phyloP scores from a whole-genome alignment of 2,329 filamentous ascomycete species.

The Zasmidium citrigriseum region DNA sequence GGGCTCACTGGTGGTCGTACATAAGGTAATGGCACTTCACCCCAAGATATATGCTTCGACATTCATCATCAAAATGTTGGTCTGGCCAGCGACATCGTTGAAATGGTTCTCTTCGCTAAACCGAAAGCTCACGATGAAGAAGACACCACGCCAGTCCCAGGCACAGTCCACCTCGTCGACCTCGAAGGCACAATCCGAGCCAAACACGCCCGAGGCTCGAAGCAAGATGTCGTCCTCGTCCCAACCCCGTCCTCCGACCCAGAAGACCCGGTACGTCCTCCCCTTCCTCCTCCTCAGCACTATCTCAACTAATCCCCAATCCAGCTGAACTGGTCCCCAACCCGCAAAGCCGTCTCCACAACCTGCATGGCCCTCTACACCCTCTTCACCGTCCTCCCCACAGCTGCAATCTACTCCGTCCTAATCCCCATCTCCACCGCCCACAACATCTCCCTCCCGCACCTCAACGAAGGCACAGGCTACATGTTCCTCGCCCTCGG shows the following conservation, averaged over 20 bases:
- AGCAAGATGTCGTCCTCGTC: slow-evolving; percentile 44
- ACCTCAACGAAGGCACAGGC: slow-evolving; percentile 53
- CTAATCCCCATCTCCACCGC: slow-evolving; percentile 50
- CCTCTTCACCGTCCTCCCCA: slow-evolving; percentile 51
- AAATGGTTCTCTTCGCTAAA: not conserved
- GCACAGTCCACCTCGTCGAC: slow-evolving; percentile 48
- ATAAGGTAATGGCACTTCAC: too few species aligned
- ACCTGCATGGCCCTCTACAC: slow-evolving; percentile 48
- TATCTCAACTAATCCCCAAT: not conserved
- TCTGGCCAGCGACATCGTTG: not conserved
- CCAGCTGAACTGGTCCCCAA: slow-evolving; percentile 33
- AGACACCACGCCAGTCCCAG: slow-evolving; percentile 29
- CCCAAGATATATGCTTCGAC: too few species aligned
- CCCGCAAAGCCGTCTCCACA: slow-evolving; percentile 46
- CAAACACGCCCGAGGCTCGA: slow-evolving; percentile 39
- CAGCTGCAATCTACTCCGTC: slow-evolving; percentile 53
- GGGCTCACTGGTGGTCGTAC: too few species aligned
- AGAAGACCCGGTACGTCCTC: slow-evolving; percentile 27
- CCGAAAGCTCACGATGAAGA: not conserved
- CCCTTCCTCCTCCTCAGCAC: not conserved
- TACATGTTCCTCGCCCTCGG: slow-evolving; percentile 29
- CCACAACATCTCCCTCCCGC: slow-evolving; percentile 47
- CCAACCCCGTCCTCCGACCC: slow-evolving; percentile 47
- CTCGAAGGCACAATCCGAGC: slow-evolving; percentile 39
- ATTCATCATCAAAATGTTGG: too few species aligned